These are phyloP conservation scores for Aspergillus fumigatus DNA, from an alignment of 2,329 filamentous ascomycete genomes.

Conservation along the genomic window DNA sequence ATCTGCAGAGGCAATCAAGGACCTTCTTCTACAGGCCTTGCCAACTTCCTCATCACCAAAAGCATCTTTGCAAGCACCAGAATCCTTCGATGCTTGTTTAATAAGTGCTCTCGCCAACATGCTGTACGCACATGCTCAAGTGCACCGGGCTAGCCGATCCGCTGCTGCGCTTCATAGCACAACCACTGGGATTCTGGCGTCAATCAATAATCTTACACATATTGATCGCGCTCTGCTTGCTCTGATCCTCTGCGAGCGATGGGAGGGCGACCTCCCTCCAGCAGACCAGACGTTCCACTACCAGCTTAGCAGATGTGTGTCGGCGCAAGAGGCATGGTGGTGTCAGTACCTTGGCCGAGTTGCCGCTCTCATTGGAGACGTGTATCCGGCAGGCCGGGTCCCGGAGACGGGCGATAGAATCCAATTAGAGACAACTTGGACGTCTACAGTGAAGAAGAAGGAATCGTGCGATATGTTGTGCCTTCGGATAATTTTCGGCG, in stretches of 20 bases:
- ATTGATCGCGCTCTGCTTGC: constrained; percentile 65
- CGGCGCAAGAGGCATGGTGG: constrained; percentile 59
- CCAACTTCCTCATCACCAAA: constrained; percentile 31
- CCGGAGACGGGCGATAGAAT: constrained; percentile 29
- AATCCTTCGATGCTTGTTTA: constrained; percentile 43
- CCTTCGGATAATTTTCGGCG: constrained; percentile 43
- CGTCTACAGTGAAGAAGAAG: constrained; percentile 38
- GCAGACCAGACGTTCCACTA: constrained; percentile 53
- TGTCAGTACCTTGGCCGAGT: constrained; percentile 59
- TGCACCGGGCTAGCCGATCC: constrained; percentile 54
- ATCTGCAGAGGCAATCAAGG: constrained; percentile 45
- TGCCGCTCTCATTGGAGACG: constrained; percentile 51
- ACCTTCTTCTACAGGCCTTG: constrained; percentile 46
- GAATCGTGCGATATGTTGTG: constrained; percentile 38
- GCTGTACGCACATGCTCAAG: constrained; percentile 50
- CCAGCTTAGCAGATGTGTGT: constrained; percentile 51
- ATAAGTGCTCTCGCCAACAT: constrained; percentile 56
- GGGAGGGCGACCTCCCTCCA: constrained; percentile 62
- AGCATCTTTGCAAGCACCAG: constrained; percentile 27
- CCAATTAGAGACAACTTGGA: constrained; percentile 41
- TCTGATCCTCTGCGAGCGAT: constrained; percentile 67
- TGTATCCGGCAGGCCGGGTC: constrained; percentile 58
- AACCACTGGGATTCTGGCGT: constrained; percentile 62
- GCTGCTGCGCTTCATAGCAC: constrained; percentile 69
- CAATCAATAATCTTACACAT: constrained; percentile 70